These are phyloP conservation scores for Aureobasidium mangrovei DNA, from an alignment of 2,329 filamentous ascomycete genomes.

Conservation along the genomic window DNA sequence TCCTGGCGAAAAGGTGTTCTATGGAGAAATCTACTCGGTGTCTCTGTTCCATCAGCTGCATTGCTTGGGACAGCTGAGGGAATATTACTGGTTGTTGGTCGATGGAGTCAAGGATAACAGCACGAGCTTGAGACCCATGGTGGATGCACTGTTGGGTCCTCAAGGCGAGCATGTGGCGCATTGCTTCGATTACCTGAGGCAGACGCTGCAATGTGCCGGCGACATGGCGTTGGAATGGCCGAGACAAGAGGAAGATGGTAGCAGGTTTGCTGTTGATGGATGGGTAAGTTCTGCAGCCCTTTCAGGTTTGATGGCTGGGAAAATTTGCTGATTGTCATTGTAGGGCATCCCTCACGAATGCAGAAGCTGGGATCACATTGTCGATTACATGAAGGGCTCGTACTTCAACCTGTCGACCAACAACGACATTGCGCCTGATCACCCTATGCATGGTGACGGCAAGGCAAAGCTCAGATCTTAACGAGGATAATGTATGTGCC, in stretches of 20 bases:
- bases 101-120: slow-evolving; percentile 19
- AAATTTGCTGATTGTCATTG: neutral
- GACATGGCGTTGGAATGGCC: slow-evolving; percentile 27
- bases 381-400: slow-evolving; percentile 13
- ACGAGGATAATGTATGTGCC: no score
- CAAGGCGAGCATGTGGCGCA: slow-evolving; percentile 22
- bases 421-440: slow-evolving; percentile 13
- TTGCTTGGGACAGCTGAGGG: slow-evolving; percentile 26
- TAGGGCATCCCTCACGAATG: slow-evolving; percentile 5
- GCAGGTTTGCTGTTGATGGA: slow-evolving; percentile 27
- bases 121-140: slow-evolving; percentile 18
- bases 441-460: slow-evolving; percentile 1
- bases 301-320: neutral
- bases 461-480: neutral
- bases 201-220: slow-evolving; percentile 22
- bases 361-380: slow-evolving; percentile 11
- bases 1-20: slow-evolving; percentile 21
- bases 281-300: slow-evolving; percentile 18
- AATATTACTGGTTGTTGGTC: slow-evolving; percentile 21
- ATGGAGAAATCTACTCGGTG: slow-evolving; percentile 26
- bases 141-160: slow-evolving; percentile 14
- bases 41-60: slow-evolving; percentile 31
- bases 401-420: slow-evolving; percentile 14
- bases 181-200: slow-evolving; percentile 26
- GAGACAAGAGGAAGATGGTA: slow-evolving; percentile 19